Evolutionary conservation across 1,139 yeast species (phyloP).

Genomic region (Nematodospora anomalae): DNA sequence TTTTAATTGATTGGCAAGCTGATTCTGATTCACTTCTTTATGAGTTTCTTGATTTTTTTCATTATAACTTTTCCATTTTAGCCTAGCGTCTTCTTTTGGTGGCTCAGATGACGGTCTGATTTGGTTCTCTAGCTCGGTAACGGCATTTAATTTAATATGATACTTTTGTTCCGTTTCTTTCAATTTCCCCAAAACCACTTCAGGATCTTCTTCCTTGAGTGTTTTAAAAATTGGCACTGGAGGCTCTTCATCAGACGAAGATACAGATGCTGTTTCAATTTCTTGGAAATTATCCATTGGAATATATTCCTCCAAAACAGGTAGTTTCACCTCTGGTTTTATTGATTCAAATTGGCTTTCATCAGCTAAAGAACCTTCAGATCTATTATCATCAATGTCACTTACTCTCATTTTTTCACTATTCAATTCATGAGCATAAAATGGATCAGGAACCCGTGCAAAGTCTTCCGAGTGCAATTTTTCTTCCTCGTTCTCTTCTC

Average conservation of each 20-base stretch:
- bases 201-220: slow-evolving; percentile 33
- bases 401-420: slow-evolving; percentile 12
- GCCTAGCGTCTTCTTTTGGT: slow-evolving; percentile 3
- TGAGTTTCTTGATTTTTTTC: neutral
- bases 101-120: slow-evolving; percentile 4
- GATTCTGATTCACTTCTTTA: neutral
- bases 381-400: slow-evolving; percentile 21
- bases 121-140: slow-evolving; percentile 29
- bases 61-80: neutral
- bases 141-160: slow-evolving; percentile 32
- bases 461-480: slow-evolving; percentile 6
- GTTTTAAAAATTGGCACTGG: slow-evolving; percentile 32
- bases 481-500: slow-evolving; percentile 4
- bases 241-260: slow-evolving; percentile 14
- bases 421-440: slow-evolving; percentile 16
- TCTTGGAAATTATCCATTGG: slow-evolving; percentile 1
- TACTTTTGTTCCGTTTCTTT: slow-evolving; percentile 34
- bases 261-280: neutral
- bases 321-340: slow-evolving; percentile 8
- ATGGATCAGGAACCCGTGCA: slow-evolving; percentile 24
- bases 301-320: slow-evolving; percentile 11
- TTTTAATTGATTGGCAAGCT: neutral
- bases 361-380: slow-evolving; percentile 33
- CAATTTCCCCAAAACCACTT: slow-evolving; percentile 27
- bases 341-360: slow-evolving; percentile 18